phyloP scores from a whole-genome alignment of 768 basidiomycete species.

The Naganishia friedmannii region DNA sequence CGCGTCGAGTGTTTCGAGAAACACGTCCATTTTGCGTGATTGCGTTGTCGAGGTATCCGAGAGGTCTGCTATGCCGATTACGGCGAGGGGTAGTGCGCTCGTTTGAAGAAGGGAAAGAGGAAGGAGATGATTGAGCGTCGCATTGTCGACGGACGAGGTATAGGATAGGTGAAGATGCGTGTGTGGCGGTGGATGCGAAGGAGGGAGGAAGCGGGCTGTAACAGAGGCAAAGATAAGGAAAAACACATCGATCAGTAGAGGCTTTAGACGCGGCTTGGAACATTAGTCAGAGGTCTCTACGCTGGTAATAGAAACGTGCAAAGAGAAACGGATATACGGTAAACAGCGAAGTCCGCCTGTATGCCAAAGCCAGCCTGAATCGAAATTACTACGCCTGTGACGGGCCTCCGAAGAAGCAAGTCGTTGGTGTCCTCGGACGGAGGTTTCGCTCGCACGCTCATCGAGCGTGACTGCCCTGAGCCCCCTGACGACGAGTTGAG shows the following conservation, averaged over 20 bases:
- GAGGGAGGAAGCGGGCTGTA: constrained; percentile 77
- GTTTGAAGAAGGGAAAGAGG: constrained; percentile 66
- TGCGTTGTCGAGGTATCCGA: constrained; percentile 32
- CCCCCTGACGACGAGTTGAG: too few species aligned
- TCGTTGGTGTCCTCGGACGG: too few species aligned
- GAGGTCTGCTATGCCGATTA: constrained; percentile 77
- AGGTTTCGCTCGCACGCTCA: too few species aligned
- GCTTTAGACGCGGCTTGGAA: not conserved
- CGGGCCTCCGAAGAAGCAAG: too few species aligned
- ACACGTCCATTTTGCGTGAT: constrained; percentile 26
- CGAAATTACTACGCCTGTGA: too few species aligned
- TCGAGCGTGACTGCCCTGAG: too few species aligned
- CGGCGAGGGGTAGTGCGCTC: constrained; percentile 73
- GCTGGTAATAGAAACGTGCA: too few species aligned
- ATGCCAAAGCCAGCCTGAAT: too few species aligned
- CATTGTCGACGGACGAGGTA: constrained; percentile 59
- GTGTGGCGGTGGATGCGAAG: constrained; percentile 54
- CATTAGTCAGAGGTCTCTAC: not conserved
- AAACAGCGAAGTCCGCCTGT: too few species aligned
- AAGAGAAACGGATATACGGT: too few species aligned
- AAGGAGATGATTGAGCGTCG: constrained; percentile 65
- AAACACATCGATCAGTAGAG: constrained; percentile 22
- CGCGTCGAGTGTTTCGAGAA: constrained; percentile 17
- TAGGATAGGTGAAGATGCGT: constrained; percentile 79
- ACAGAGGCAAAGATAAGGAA: constrained; percentile 28